Base-by-base conservation (phyloP, 345 rosid genomes). In the Lepidium sativum region DNA sequence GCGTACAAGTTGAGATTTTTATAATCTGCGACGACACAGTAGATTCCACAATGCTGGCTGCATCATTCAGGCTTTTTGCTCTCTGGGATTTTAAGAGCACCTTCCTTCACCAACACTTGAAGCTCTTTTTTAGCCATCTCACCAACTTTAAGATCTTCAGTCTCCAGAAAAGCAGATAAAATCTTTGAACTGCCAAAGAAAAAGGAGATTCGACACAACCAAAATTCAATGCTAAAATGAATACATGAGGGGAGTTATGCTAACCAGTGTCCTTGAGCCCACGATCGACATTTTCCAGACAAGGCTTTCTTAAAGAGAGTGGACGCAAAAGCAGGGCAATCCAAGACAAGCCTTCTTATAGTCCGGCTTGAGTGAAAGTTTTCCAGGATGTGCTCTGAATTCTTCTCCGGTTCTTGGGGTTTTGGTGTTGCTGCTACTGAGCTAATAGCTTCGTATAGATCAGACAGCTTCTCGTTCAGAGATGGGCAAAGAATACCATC, bases 201-300 rank as follows among this genome's bases (percentile, higher is more conserved):
- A 68, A 37, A 73, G 23, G 25, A 57, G 49, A 58, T n/a, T 64
- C 8, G 49, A 41, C 31, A 40, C 42, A 71, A 25, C 20, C 8
- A 53, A 38, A n/a, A 29, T 60, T 29, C 41, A 60, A 42, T 25
- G 43, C 29, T 34, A 40, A 38, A 17, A 18, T 17, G 43, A 14
- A 11, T 32, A 4, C 9, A 10, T 17, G 63, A 55, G 34, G 17
- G 60, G 32, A 27, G 4, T 32, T 21, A 56, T 11, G 58, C 76
- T 75, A 48, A 90, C 99, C 98, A 81, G 87, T 89, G 92, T 72
- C 97, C 98, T 60, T 80, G 79, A 38, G 92, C 88, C 94, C 94
- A 89, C 2, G 29, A 44, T 41, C 69, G 54, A 63, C 84, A 81
- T 17, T 84, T 86, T 70, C 91, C 92, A 71, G 77, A 69, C 80